Conservation (phyloP, 2,329 filamentous ascomycete species). For the Sphaerostilbella broomeana region DNA sequence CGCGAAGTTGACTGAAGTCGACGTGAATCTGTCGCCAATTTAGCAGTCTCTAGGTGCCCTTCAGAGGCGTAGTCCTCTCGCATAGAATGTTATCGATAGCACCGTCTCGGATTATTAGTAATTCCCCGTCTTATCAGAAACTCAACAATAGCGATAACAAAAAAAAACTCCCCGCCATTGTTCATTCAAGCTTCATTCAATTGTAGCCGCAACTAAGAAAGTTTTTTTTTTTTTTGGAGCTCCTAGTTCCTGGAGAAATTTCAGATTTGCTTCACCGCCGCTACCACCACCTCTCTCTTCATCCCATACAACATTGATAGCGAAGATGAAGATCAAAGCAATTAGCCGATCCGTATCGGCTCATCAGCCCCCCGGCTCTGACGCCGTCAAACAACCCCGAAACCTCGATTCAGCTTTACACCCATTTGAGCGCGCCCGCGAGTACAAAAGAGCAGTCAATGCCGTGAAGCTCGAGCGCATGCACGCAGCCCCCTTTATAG, state of each 20-base stretch:
- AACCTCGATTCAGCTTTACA: slow-evolving; percentile 80
- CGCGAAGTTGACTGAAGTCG: slow-evolving; percentile 6
- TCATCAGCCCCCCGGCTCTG: slow-evolving; percentile 60
- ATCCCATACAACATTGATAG: background rate
- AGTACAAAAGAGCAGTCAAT: slow-evolving; percentile 56
- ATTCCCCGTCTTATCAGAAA: slow-evolving; percentile 25
- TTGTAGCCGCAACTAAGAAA: slow-evolving; percentile 1
- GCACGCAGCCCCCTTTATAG: slow-evolving; percentile 71
- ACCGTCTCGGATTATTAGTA: slow-evolving; percentile 28
- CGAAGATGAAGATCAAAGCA: slow-evolving; percentile 54
- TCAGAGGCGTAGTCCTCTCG: too few species aligned
- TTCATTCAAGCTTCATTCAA: too few species aligned
- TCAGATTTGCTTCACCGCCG: background rate
- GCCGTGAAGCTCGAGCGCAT: slow-evolving; percentile 90
- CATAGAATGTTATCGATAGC: too few species aligned
- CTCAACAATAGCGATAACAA: slow-evolving; percentile 21
- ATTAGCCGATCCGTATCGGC: slow-evolving; percentile 59
- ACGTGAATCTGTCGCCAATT: slow-evolving; percentile 7
- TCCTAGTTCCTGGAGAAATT: background rate
- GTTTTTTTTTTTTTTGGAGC: slow-evolving; percentile 1
- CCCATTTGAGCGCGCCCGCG: slow-evolving; percentile 83
- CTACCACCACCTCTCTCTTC: background rate
- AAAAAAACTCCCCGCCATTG: slow-evolving; percentile 26
- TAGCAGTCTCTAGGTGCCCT: too few species aligned
- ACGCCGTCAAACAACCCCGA: slow-evolving; percentile 57